Evolutionary conservation across 1,284 basidiomycete genomes (phyloP).

Genomic region (Puccinia horiana): DNA sequence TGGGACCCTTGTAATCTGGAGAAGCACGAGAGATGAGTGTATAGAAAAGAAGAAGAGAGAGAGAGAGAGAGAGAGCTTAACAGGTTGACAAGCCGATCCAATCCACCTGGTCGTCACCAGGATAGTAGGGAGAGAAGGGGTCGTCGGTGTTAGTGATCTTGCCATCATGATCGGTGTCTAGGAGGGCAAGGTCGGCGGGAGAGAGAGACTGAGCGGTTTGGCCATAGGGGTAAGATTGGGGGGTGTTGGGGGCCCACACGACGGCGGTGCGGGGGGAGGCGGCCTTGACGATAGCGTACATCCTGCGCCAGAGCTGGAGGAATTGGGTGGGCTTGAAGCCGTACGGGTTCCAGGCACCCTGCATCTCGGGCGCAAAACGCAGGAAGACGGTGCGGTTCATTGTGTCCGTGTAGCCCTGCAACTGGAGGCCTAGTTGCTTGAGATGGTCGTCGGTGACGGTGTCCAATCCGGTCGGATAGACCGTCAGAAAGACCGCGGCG

Average conservation of each 20-base stretch:
- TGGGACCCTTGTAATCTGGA: conserved; percentile 52
- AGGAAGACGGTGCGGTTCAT: conserved; percentile 56
- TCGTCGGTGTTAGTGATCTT: conserved; percentile 53
- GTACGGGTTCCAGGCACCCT: conserved; percentile 56
- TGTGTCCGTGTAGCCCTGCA: conserved; percentile 51
- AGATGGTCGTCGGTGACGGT: conserved; percentile 54
- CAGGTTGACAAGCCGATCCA: conserved; percentile 56
- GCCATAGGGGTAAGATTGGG: conserved; percentile 54
- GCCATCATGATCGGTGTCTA: conserved; percentile 56
- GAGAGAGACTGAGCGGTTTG: conserved; percentile 20
- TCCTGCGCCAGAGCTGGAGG: conserved; percentile 52
- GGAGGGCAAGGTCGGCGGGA: conserved; percentile 53
- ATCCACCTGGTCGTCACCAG: conserved; percentile 57
- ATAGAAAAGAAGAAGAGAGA: neutral
- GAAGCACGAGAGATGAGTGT: neutral
- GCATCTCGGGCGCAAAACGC: conserved; percentile 58
- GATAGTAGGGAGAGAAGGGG: conserved; percentile 56
- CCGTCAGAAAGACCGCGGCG: conserved; percentile 57
- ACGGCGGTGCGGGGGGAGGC: conserved; percentile 54
- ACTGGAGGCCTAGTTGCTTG: conserved; percentile 54
- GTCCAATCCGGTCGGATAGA: conserved; percentile 55
- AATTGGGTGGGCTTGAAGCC: conserved; percentile 56
- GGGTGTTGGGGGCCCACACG: conserved; percentile 58
- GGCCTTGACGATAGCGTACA: conserved; percentile 54
- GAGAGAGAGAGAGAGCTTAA: neutral